These are phyloP conservation scores for Hirsutella thompsonii DNA, from an alignment of 2,329 filamentous ascomycete genomes.

Conservation along the genomic window DNA sequence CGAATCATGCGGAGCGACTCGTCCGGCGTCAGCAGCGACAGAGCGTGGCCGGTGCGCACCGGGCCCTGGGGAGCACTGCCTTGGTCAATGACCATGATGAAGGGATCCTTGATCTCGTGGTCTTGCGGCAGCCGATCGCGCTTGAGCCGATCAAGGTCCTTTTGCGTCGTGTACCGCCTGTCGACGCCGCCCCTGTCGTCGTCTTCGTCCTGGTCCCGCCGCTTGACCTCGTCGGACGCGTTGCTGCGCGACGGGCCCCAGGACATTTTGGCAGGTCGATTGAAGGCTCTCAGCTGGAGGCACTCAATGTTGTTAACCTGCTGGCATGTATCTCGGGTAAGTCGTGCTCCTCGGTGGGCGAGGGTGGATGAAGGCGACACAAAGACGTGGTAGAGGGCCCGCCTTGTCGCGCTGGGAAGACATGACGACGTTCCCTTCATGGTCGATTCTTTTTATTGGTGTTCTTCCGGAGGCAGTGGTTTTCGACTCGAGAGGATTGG, in stretches of 20 bases:
- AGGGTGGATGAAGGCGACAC: constrained; percentile 13
- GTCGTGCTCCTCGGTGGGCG: not conserved
- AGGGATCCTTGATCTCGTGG: constrained; percentile 28
- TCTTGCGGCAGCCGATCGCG: constrained; percentile 28
- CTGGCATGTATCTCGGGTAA: not conserved
- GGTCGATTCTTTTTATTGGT: not conserved
- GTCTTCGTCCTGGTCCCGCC: constrained; percentile 1
- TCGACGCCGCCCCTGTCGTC: constrained; percentile 14
- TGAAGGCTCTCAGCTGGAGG: not conserved
- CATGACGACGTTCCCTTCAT: constrained; percentile 26
- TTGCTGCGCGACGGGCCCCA: not conserved
- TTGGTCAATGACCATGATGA: constrained; percentile 27
- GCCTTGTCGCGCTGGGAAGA: constrained; percentile 25
- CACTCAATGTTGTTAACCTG: not conserved
- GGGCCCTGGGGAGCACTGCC: constrained; percentile 27
- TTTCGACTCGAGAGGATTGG: too few relatives aligned
- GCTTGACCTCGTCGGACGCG: not conserved
- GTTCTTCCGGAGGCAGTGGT: not conserved
- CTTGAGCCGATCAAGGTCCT: constrained; percentile 18
- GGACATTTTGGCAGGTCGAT: not conserved
- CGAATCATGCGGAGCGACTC: constrained; percentile 29
- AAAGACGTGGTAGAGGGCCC: constrained; percentile 34
- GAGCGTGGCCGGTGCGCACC: constrained; percentile 22
- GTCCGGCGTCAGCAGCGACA: constrained; percentile 22
- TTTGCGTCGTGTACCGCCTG: constrained; percentile 21